Evolutionary conservation across 192 early-diverging fungal species (phyloP).

Genomic region (Haplosporangium gracile): DNA sequence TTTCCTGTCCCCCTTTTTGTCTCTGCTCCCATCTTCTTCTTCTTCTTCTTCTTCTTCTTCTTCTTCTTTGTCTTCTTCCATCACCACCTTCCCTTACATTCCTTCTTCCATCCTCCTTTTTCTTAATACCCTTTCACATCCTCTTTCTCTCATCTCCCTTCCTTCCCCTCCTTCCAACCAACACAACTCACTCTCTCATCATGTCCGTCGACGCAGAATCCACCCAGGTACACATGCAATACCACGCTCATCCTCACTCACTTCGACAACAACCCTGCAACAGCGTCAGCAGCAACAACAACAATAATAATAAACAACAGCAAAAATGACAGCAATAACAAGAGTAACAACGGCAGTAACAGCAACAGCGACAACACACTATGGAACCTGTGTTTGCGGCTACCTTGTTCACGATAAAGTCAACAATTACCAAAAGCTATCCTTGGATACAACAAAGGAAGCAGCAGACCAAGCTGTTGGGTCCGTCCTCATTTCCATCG

Average conservation of each 20-base stretch:
- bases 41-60: conserved; percentile 4
- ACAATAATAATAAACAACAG: not conserved
- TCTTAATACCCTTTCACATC: not conserved
- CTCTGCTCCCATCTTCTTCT: not conserved
- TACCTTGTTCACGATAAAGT: no score
- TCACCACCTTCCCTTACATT: not conserved
- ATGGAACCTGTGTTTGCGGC: not conserved
- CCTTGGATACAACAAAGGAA: no score
- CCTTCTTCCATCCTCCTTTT: not conserved
- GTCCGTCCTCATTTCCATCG: not conserved
- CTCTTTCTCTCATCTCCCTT: not conserved
- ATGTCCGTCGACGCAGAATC: conserved; percentile 56
- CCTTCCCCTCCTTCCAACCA: not conserved
- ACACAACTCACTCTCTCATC: conserved; percentile 7
- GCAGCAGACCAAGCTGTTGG: no score
- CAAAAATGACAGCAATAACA: not conserved
- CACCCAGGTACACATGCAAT: conserved; percentile 33
- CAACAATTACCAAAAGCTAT: no score
- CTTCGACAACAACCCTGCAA: not conserved
- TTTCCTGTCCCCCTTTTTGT: not conserved
- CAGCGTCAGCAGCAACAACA: not conserved
- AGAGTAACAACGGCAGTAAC: not conserved
- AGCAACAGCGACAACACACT: not conserved
- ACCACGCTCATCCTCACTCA: not conserved
- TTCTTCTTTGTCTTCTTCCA: conserved; percentile 12